A percentile compares a stretch with the other conserved stretches of the same genome.
Conservation (phyloP, 768 basidiomycete species). For the Naematelia encephala region DNA sequence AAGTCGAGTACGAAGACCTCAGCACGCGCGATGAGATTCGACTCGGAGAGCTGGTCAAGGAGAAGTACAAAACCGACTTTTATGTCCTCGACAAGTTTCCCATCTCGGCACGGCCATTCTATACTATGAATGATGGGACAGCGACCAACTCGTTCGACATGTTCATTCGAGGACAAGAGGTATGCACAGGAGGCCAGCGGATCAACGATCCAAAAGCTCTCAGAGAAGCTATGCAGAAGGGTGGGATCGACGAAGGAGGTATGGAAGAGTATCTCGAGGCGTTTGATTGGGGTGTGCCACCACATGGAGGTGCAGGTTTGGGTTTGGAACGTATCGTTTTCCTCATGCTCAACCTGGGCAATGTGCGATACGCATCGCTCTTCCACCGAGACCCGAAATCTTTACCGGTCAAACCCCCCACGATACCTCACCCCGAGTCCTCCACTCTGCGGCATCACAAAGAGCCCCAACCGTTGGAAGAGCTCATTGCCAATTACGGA, state of each 20-base stretch:
- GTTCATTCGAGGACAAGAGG: constrained; percentile 98
- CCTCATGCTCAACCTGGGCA: constrained; percentile 91
- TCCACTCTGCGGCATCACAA: constrained; percentile 7
- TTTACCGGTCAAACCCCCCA: constrained; percentile 50
- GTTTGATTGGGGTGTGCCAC: constrained; percentile 86
- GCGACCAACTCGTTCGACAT: constrained; percentile 91
- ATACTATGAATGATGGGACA: constrained; percentile 90
- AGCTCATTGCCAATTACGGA: constrained; percentile 64
- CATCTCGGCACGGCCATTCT: constrained; percentile 86
- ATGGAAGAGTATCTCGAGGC: constrained; percentile 90
- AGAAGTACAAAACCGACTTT: constrained; percentile 92
- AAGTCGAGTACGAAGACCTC: constrained; percentile 74
- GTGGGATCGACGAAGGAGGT: constrained; percentile 79
- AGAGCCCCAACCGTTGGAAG: constrained; percentile 53
- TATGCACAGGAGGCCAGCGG: constrained; percentile 93
- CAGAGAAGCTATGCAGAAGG: constrained; percentile 71
- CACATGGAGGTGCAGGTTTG: constrained; percentile 95
- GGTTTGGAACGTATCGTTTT: constrained; percentile 89
- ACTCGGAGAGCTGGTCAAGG: constrained; percentile 79
- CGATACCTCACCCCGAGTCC: constrained; percentile 27
- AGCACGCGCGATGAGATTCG: constrained; percentile 92
- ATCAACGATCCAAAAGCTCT: constrained; percentile 81
- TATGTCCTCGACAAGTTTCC: constrained; percentile 99
- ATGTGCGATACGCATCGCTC: constrained; percentile 81
- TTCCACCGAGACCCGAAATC: constrained; percentile 96